A percentile compares a stretch with the other conserved stretches of the same genome.
Evolutionary conservation across 2,329 filamentous ascomycete genomes (phyloP).

Genomic region (Penicillium sp.): DNA sequence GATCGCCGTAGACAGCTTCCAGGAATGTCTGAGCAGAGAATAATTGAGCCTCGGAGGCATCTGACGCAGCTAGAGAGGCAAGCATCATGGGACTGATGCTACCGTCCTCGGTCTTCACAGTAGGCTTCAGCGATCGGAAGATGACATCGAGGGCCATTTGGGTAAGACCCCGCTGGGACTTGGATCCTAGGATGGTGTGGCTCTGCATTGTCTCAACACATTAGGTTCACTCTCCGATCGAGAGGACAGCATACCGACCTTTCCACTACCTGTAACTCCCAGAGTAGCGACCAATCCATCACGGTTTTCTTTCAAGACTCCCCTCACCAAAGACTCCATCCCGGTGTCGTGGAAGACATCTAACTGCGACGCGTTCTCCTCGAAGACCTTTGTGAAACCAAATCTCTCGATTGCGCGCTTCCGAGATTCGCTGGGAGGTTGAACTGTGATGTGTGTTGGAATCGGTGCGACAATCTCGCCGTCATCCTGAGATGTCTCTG

Average conservation of each 20-base stretch:
- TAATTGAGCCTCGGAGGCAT: constrained; percentile 77
- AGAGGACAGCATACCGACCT: constrained; percentile 58
- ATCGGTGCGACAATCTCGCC: constrained; percentile 23
- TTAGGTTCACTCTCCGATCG: constrained; percentile 5
- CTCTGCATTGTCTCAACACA: constrained; percentile 57
- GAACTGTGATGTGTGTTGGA: constrained; percentile 70
- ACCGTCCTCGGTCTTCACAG: constrained; percentile 61
- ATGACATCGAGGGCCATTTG: constrained; percentile 89
- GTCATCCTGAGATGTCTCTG: constrained; percentile 37
- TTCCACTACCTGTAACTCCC: constrained; percentile 92
- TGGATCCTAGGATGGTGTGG: constrained; percentile 90
- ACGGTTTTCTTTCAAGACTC: constrained; percentile 77
- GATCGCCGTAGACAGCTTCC: constrained; percentile 72
- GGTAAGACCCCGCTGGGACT: constrained; percentile 80
- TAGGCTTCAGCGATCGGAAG: constrained; percentile 74
- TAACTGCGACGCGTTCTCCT: constrained; percentile 78
- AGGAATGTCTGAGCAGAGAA: constrained; percentile 73
- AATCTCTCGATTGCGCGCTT: constrained; percentile 90
- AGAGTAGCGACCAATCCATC: constrained; percentile 89
- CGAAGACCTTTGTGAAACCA: constrained; percentile 89
- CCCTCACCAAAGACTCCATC: constrained; percentile 72
- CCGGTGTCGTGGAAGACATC: constrained; percentile 82
- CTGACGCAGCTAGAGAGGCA: constrained; percentile 70
- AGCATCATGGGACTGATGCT: constrained; percentile 60
- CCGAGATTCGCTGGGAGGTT: constrained; percentile 76